Evolutionary conservation across 352 stramenopile genomes (phyloP), one percentile per base, ranked within the genome.

Genomic region (Elongisporangium undulatum): DNA sequence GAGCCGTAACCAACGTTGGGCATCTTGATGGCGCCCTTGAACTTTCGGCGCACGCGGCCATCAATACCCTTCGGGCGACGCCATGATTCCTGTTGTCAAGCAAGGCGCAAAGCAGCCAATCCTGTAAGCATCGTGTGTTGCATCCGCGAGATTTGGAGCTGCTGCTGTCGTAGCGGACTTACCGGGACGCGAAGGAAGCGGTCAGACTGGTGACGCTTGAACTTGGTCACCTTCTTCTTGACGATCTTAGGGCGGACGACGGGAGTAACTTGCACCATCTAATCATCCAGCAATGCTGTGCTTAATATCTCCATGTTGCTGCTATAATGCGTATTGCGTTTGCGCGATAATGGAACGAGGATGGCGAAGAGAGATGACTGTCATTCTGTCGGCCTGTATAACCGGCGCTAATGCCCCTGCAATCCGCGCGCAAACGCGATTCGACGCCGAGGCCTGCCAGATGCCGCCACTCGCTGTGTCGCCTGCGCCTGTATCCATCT

Each of bases 221-320:
- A 99, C 86, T 99, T 99, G 76, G 98, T 99, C 67, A 97, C 98
- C 79, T 97, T 95, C 97, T 99, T 99, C 94, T 99, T 99, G 64
- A 99, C 93, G 77, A 99, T 98, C 75, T 91, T 92, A n/a, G 79
- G 79, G 67, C 82, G 82, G 66, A 91, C 71, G 70, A 95, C 85
- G 68, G 85, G 85, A 84, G 85, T 95, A 82, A 95, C 85, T 87
- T 95, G 85, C 77, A 92, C 83, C 85, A 95, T 95, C 83, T 93
- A 79, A 54, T 24, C 21, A 53, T 21, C 19, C 3, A 53, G 19
- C 49, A 21, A 53, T 24, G 49, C 49, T 53, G 49, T 53, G 19
- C 19, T 53, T 24, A 53, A 53, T 41, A 41, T 41, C 29, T n/a
- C 29, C 29, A 41, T 41, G 8, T 13, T 9, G 26, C 29, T 41